A percentile compares a stretch with the other conserved stretches of the same genome.
Evolutionary conservation across 345 rosid species (phyloP).

Genomic region (Isatis tinctoria): DNA sequence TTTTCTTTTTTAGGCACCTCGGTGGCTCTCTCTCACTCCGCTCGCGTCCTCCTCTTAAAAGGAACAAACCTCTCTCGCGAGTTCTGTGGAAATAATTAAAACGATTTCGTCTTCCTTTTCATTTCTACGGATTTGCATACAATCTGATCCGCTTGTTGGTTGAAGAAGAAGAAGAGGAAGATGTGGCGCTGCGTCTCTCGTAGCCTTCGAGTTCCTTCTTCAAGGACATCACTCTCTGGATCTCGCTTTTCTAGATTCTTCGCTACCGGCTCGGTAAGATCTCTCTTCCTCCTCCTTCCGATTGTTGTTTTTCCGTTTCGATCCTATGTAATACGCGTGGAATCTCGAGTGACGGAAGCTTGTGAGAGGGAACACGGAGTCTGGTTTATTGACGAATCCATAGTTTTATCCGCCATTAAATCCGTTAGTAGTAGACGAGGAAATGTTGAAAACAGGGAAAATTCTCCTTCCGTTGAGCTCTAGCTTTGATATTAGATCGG

Average conservation of each 20-base stretch:
- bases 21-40: conserved; percentile 34
- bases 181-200: conserved; percentile 99
- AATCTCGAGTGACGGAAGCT: not conserved
- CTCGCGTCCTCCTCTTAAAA: conserved; percentile 9
- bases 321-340: not conserved
- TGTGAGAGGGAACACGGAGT: not conserved
- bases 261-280: conserved; percentile 69
- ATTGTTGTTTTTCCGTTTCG: not conserved
- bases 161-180: conserved; percentile 30
- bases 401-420: conserved; percentile 8
- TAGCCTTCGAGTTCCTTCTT: conserved; percentile 61
- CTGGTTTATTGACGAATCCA: not conserved
- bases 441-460: not conserved
- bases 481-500: conserved; percentile 7
- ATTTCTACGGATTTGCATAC: conserved; percentile 14
- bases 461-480: not conserved
- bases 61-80: not conserved
- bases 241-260: conserved; percentile 67
- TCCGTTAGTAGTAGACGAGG: not conserved
- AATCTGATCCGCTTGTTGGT: conserved; percentile 10
- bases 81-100: not conserved
- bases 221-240: conserved; percentile 53
- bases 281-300: not conserved
- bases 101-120: not conserved
- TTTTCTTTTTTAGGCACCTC: conserved; percentile 23